phyloP scores from a whole-genome alignment of 192 early-diverging fungal genomes.

The Piromyces sp. region DNA sequence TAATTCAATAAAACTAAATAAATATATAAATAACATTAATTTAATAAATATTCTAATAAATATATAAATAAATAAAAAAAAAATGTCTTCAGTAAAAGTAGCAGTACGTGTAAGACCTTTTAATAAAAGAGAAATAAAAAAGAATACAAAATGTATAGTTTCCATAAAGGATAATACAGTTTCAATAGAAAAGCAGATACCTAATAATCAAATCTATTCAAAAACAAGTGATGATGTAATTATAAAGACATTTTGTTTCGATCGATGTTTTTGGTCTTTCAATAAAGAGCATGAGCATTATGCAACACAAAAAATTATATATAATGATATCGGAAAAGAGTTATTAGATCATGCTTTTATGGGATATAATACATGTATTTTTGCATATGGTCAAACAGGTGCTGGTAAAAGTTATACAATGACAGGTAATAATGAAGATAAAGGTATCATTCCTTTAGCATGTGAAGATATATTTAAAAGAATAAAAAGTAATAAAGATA shows the following conservation, averaged over 20 bases:
- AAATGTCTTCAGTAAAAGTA: not conserved
- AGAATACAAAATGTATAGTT: not conserved
- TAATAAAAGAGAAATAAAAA: not conserved
- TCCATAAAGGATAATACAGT: not conserved
- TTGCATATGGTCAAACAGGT: constrained; percentile 55
- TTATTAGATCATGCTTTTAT: constrained; percentile 69
- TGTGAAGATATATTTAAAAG: constrained; percentile 60
- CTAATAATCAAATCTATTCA: not conserved
- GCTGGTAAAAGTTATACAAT: constrained; percentile 30
- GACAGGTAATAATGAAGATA: constrained; percentile 55
- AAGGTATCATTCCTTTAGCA: constrained; percentile 74
- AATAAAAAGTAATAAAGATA: constrained; percentile 23
- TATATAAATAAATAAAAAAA: not conserved
- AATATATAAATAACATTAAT: too few relatives aligned
- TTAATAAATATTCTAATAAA: too few relatives aligned
- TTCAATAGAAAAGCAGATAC: not conserved
- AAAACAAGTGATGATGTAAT: constrained; percentile 15
- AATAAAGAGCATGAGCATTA: constrained; percentile 37
- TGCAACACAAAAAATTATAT: constrained; percentile 62
- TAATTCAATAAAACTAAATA: too few relatives aligned
- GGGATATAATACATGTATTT: constrained; percentile 85
- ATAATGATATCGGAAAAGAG: constrained; percentile 53
- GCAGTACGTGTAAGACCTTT: not conserved
- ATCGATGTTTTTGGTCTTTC: constrained; percentile 77
- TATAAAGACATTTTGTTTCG: constrained; percentile 61